These are phyloP conservation scores for Jimgerdemannia flammicorona DNA, from an alignment of 192 early-diverging fungal genomes.

Conservation along the genomic window DNA sequence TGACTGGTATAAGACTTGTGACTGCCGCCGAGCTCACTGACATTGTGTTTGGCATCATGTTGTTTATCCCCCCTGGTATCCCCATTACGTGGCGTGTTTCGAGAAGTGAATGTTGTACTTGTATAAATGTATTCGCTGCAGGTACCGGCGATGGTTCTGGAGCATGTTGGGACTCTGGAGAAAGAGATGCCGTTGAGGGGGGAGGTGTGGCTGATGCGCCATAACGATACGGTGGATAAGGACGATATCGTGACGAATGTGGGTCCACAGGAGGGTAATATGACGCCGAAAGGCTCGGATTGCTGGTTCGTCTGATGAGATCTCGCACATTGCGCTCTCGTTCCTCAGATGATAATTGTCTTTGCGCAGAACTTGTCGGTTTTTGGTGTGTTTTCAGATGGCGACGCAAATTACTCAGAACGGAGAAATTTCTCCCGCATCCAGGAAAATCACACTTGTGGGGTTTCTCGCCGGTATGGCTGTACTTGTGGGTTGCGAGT, in stretches of 20 bases:
- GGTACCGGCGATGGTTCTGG: background rate
- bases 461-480: conserved; percentile 1
- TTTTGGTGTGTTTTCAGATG: conserved; percentile 8
- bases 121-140: background rate
- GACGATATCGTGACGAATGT: background rate
- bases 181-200: background rate
- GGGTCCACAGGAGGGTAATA: background rate
- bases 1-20: background rate
- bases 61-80: background rate
- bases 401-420: background rate
- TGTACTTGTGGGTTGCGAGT: background rate
- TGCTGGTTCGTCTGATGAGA: conserved; percentile 1
- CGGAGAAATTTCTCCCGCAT: background rate
- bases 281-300: background rate
- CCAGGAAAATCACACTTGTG: background rate
- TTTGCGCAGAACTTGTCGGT: background rate
- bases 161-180: background rate
- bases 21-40: background rate
- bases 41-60: background rate
- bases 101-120: background rate
- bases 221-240: background rate
- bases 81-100: background rate
- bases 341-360: background rate
- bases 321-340: background rate
- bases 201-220: background rate